These are phyloP conservation scores for Asclepias syriaca DNA, from an alignment of 257 asterid species.

Conservation along the genomic window DNA sequence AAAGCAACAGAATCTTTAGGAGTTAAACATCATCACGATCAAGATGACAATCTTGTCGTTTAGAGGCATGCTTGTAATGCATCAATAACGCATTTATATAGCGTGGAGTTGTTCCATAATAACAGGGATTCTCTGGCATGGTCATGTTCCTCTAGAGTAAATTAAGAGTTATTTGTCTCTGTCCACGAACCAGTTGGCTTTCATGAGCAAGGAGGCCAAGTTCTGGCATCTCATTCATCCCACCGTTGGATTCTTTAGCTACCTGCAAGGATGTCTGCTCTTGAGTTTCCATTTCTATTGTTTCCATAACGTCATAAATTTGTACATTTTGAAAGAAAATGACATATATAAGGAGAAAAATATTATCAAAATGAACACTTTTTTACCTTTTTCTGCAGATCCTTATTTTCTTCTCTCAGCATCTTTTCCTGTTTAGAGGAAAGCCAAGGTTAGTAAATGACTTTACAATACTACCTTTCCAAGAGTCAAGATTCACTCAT, in stretches of 20 bases:
- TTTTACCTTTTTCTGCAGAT: slow-evolving; percentile 40
- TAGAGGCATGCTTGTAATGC: not conserved
- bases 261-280: not conserved
- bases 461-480: not conserved
- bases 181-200: not conserved
- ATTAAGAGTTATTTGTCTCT: slow-evolving; percentile 10
- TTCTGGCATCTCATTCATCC: slow-evolving; percentile 6
- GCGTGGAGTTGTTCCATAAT: not conserved
- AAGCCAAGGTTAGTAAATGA: not conserved
- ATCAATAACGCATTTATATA: not conserved
- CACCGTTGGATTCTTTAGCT: not conserved
- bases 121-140: not conserved
- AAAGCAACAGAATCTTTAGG: not conserved
- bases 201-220: not conserved
- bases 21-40: not conserved
- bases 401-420: slow-evolving; percentile 40
- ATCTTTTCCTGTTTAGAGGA: slow-evolving; percentile 35
- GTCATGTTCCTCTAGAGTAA: not conserved
- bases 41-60: not conserved
- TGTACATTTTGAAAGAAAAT: not conserved
- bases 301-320: not conserved
- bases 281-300: too few species aligned
- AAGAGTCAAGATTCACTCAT: not conserved
- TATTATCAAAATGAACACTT: not conserved
- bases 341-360: not conserved